Evolutionary conservation across 2,329 filamentous ascomycete species (phyloP), one percentile per base, ranked within the genome.

Genomic region (Aspergillus arachidicola): DNA sequence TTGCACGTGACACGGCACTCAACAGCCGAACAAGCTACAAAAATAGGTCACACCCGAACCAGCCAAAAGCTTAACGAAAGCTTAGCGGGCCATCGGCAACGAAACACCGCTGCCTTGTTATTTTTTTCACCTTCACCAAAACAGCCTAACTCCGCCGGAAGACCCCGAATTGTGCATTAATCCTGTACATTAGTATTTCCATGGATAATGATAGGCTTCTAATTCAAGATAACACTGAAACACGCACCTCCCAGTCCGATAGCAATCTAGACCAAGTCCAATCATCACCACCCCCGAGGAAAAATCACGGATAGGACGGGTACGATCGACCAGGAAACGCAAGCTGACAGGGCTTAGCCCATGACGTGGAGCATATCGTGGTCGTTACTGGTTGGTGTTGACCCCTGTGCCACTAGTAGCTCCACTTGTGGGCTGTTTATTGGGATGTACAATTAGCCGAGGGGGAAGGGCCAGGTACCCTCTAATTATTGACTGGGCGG

Each of bases 181-280:
- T 36, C 3, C 2, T 36, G 2, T 16, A 1, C 14, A 16, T 16
- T 6, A 16, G 1, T 36, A 16, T 6, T 16, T 0, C 1, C 16
- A 36, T 3, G 2, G 6, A 16, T 6, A 36, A 3, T 36, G 34
- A 16, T 36, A 16, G 34, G 34, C 6, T 16, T 16, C 16, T 36
- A 6, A 3, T 36, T 6, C 14, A 12, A 4, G 32, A 34, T 36
- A 16, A 16, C 14, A 36, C 12, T 16, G 5, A 36, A 36, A 16
- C 34, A 36, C 4, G 34, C 34, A 36, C 2, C 2, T 2, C 16
- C 5, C 1, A 16, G 14, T 16, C 34, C 16, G 34, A 36, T 36
- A 36, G 14, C 5, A 36, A 36, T 16, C 14, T 36, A 16, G 14
- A 14, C 14, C 5, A 16, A 16, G 34, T 36, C 34, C 14, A 36